Evolutionary conservation across 768 basidiomycete species (phyloP), one percentile per base, ranked within the genome.

Genomic region (Roridomyces roridus): DNA sequence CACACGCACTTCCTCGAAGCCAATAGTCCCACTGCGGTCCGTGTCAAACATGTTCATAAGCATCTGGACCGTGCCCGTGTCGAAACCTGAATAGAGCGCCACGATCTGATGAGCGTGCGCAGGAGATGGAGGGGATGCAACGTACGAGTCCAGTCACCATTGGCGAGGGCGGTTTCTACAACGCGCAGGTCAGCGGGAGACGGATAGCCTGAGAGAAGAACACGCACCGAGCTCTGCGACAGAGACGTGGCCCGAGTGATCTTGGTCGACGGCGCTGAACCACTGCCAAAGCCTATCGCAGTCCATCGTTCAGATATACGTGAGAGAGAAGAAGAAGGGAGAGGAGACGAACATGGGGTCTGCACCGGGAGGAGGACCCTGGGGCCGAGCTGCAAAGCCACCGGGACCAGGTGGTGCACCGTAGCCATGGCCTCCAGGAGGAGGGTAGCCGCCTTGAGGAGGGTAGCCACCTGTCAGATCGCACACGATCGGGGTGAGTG

Each of bases 11-110:
- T 92, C 89, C 57, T 85, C 86, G 74, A 91, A 93, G 34, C 83
- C 86, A 57, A 94, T 92, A 1, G 88, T 88, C 1, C 92, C 92
- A 41, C 80, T 87, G 21, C 88, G 83, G 63, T 93, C 86, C 2
- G 82, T 81, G 61, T 94, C 92, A 70, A 94, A 94, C 59, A 94
- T 84, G 23, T 79, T 79, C 87, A 94, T 92, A 59, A 93, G 77
- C 29, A 93, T 79, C 76, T 91, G 92, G 70, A 93, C 88, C 23
- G 92, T 94, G 65, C 93, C 92, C 51, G 91, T 74, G 73, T 93
- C 92, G 66, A 94, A 94, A 6, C 87, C 91, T 91, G 50, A 50
- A 12, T 15, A 8, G 18, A 28, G 43, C 8, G 17, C 21, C 24
- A 25, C 18, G 39, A 34, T 34, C 31, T 34, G 31, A 34, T 44